A percentile compares a stretch with the other conserved stretches of the same genome.
Conservation (phyloP, 225 moss, liverwort and hornwort genomes). For the Climacium dendroides region DNA sequence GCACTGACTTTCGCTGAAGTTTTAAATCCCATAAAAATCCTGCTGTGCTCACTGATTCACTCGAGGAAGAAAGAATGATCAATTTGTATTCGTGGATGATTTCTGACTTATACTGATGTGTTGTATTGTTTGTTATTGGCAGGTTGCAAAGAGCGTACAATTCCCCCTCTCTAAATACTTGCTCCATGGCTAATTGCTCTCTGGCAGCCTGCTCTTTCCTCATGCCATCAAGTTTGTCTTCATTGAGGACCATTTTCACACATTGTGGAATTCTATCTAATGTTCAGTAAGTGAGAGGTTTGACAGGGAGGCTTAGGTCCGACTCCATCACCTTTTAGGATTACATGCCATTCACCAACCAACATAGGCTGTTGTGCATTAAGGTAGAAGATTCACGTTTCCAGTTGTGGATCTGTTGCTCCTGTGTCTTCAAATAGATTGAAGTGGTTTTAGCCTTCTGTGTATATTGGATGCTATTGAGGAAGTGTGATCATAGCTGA, state of each 20-base stretch:
- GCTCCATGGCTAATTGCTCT: conserved; percentile 52
- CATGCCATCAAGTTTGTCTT: neutral
- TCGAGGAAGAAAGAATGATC: neutral
- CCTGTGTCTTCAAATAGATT: neutral
- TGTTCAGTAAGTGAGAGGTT: neutral
- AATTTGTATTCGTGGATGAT: neutral
- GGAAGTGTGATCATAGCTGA: neutral
- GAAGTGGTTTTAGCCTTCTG: neutral
- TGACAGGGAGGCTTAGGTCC: neutral
- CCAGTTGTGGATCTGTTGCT: neutral
- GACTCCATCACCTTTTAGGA: neutral
- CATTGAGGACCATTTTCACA: neutral
- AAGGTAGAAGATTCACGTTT: neutral
- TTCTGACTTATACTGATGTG: neutral
- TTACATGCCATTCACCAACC: neutral
- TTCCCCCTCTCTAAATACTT: conserved; percentile 86
- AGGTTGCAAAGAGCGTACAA: conserved; percentile 78
- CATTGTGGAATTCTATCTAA: neutral
- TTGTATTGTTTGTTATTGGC: neutral
- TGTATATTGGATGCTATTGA: neutral
- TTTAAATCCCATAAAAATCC: neutral
- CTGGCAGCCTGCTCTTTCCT: neutral
- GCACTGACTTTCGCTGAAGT: neutral
- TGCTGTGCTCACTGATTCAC: neutral
- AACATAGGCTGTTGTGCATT: neutral